Evolutionary conservation across 2,329 filamentous ascomycete genomes (phyloP).

Genomic region (Hypocrella siamensis): DNA sequence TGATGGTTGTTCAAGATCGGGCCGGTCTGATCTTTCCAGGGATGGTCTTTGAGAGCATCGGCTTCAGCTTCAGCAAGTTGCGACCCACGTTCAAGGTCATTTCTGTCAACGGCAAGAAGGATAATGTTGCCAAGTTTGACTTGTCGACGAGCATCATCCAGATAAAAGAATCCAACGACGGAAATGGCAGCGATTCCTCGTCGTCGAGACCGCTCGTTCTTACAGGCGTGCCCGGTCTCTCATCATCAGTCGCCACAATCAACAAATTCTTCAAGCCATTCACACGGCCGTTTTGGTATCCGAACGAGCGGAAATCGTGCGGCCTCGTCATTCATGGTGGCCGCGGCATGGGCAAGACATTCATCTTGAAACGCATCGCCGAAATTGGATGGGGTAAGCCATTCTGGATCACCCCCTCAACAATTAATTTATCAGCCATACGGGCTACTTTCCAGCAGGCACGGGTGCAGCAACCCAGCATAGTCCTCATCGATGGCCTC

Average conservation of each 20-base stretch:
- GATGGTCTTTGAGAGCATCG: conserved; percentile 50
- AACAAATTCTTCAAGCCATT: conserved; percentile 51
- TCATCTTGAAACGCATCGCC: conserved; percentile 53
- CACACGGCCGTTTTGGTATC: conserved; percentile 17
- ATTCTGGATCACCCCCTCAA: conserved; percentile 39
- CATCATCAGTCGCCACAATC: conserved; percentile 45
- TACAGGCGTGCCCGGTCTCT: conserved; percentile 50
- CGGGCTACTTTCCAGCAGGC: conserved; percentile 57
- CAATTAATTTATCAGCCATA: conserved; percentile 43
- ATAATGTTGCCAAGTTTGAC: conserved; percentile 27
- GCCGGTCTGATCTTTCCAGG: conserved; percentile 57
- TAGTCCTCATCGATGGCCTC: conserved; percentile 66
- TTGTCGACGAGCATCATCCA: conserved; percentile 19
- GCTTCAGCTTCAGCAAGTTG: conserved; percentile 12
- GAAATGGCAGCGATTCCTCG: conserved; percentile 8
- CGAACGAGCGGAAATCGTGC: conserved; percentile 23
- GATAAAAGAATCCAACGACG: conserved; percentile 18
- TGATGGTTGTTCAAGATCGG: conserved; percentile 28
- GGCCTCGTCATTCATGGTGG: conserved; percentile 67
- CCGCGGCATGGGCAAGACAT: conserved; percentile 70
- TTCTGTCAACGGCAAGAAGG: conserved; percentile 36
- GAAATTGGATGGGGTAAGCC: conserved; percentile 56
- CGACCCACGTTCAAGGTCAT: conserved; percentile 34
- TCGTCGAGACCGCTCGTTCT: conserved; percentile 20
- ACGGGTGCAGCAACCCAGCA: conserved; percentile 50